Conservation (phyloP, 768 basidiomycete species). For the Mycena rebaudengoi region DNA sequence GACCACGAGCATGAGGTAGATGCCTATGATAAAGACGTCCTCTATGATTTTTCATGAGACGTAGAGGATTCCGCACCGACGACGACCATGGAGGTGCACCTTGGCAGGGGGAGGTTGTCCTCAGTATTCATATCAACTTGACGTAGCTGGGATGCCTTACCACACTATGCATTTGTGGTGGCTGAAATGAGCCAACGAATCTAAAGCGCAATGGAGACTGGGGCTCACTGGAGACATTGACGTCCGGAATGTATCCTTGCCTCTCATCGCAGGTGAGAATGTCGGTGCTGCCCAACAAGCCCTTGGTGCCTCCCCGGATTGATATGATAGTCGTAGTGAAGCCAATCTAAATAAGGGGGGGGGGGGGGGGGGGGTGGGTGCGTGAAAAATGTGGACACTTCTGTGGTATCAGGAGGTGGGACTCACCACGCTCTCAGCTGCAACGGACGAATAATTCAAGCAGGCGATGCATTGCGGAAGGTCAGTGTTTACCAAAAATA, state of each 20-base stretch:
- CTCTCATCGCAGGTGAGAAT: slow-evolving; percentile 1
- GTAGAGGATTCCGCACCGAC: slow-evolving; percentile 6
- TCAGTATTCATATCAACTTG: slow-evolving; percentile 1
- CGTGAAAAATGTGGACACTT: neutral
- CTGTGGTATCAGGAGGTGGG: slow-evolving; percentile 3
- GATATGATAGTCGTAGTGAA: slow-evolving; percentile 7
- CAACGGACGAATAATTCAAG: neutral
- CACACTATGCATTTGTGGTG: slow-evolving; percentile 6
- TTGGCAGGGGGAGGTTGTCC: slow-evolving; percentile 1
- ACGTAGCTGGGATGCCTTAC: slow-evolving; percentile 8
- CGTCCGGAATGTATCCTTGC: slow-evolving; percentile 10
- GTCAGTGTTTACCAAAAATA: slow-evolving; percentile 4
- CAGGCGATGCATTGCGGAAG: neutral
- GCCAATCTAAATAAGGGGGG: slow-evolving; percentile 9
- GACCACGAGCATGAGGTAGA: slow-evolving; percentile 7
- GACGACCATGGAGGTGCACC: slow-evolving; percentile 13
- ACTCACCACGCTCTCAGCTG: slow-evolving; percentile 14
- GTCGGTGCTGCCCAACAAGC: slow-evolving; percentile 8
- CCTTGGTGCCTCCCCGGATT: slow-evolving; percentile 7
- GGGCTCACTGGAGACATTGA: slow-evolving; percentile 12
- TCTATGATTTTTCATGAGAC: slow-evolving; percentile 7
- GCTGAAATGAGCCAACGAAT: neutral
- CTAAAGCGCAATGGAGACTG: slow-evolving; percentile 3
- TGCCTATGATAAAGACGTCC: slow-evolving; percentile 4
- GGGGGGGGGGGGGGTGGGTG: no score